A percentile compares a stretch with the other conserved stretches of the same genome.
These are phyloP conservation scores for Aphanomyces euteiches DNA, from an alignment of 352 stramenopile genomes.

Conservation along the genomic window DNA sequence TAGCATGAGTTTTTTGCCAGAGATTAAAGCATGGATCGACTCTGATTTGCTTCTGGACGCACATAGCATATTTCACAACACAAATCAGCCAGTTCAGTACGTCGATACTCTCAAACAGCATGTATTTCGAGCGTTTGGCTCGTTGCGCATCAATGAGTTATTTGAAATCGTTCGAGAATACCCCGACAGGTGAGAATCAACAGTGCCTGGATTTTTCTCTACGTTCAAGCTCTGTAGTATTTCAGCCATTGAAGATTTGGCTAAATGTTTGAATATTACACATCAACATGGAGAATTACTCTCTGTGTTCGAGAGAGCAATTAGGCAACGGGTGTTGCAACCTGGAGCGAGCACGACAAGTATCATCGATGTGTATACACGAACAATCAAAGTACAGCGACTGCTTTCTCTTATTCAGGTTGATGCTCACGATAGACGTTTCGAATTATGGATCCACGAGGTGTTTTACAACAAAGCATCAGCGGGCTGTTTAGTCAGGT, in stretches of 20 bases:
- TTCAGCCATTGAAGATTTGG: conserved; percentile 64
- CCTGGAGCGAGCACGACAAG: conserved; percentile 93
- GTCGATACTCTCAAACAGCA: conserved; percentile 1
- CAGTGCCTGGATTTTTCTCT: neutral
- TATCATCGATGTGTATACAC: conserved; percentile 98
- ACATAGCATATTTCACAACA: conserved; percentile 2
- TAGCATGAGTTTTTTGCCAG: neutral
- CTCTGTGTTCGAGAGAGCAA: conserved; percentile 60
- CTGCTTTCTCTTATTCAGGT: neutral
- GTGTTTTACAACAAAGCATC: conserved; percentile 88
- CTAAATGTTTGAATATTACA: conserved; percentile 73
- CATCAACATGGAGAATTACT: conserved; percentile 83
- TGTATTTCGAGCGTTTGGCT: conserved; percentile 52
- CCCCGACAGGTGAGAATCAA: conserved; percentile 77
- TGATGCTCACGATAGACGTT: conserved; percentile 46
- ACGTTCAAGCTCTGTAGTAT: conserved; percentile 35
- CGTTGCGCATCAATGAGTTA: conserved; percentile 86
- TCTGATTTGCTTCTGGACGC: conserved; percentile 6
- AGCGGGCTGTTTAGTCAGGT: conserved; percentile 56
- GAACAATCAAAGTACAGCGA: conserved; percentile 88
- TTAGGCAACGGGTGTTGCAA: conserved; percentile 90
- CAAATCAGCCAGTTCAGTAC: conserved; percentile 1
- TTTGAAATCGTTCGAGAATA: conserved; percentile 98
- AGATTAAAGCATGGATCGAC: conserved; percentile 12
- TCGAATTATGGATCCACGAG: conserved; percentile 89